Conservation (phyloP, 768 basidiomycete genomes). For the Kwoniella dendrophila region DNA sequence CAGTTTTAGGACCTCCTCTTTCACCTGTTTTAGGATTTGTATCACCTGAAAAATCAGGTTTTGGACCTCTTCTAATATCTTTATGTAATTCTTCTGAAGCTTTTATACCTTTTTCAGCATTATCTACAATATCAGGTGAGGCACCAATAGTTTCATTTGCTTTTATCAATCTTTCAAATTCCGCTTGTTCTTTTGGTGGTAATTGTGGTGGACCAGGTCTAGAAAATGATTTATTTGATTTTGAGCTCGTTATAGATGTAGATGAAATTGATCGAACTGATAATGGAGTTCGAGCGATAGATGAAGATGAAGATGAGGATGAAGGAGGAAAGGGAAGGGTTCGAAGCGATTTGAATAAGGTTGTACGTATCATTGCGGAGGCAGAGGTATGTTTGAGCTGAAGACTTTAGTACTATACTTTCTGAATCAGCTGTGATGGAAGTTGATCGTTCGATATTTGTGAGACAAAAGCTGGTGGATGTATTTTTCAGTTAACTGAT, state of each 20-base stretch:
- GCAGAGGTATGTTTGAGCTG: no score
- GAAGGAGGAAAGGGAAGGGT: not conserved
- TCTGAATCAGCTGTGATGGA: no score
- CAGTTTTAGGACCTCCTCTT: constrained; percentile 51
- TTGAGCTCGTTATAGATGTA: constrained; percentile 15
- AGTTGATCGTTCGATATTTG: no score
- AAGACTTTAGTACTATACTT: no score
- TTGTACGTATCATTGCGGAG: no score
- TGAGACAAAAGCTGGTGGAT: no score
- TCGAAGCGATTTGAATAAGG: no score
- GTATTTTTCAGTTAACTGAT: no score
- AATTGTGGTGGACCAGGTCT: constrained; percentile 50
- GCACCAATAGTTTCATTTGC: constrained; percentile 36
- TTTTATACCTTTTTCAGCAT: constrained; percentile 25
- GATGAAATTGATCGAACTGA: constrained; percentile 3
- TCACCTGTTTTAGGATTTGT: constrained; percentile 54
- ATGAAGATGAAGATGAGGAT: not conserved
- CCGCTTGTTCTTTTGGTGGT: constrained; percentile 49
- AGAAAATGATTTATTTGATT: constrained; percentile 28
- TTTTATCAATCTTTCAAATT: constrained; percentile 51
- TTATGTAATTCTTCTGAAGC: constrained; percentile 30
- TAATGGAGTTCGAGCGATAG: no score
- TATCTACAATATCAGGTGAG: constrained; percentile 29
- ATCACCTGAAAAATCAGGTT: constrained; percentile 52
- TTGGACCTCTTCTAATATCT: constrained; percentile 48